phyloP scores from a whole-genome alignment of 2,329 filamentous ascomycete genomes.

The Colletotrichum phormii region DNA sequence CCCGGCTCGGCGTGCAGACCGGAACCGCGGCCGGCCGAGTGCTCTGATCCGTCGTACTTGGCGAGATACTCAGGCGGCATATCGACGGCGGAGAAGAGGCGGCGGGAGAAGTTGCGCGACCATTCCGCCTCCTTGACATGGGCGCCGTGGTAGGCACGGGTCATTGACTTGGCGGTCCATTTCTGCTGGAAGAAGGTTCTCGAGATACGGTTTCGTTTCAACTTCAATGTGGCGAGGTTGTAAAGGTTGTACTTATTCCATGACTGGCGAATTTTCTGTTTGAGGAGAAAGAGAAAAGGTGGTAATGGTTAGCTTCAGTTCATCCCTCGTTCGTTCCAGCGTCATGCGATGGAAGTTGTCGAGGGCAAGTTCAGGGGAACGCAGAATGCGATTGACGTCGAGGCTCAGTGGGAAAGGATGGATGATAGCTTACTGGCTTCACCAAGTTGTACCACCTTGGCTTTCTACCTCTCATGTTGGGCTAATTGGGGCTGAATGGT shows the following conservation, averaged over 20 bases:
- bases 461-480: slow-evolving; percentile 63
- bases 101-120: slow-evolving; percentile 90
- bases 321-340: background rate
- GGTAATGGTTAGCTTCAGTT: slow-evolving; percentile 25
- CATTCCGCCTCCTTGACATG: slow-evolving; percentile 94
- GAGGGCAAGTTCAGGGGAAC: slow-evolving; percentile 1
- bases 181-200: slow-evolving; percentile 97
- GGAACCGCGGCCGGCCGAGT: slow-evolving; percentile 85
- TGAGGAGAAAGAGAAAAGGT: slow-evolving; percentile 25
- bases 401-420: slow-evolving; percentile 8
- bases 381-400: slow-evolving; percentile 9
- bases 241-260: slow-evolving; percentile 99
- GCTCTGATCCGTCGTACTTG: slow-evolving; percentile 81
- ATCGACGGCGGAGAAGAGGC: slow-evolving; percentile 83
- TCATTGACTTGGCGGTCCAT: slow-evolving; percentile 88
- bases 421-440: slow-evolving; percentile 65
- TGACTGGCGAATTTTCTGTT: slow-evolving; percentile 90
- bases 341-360: background rate
- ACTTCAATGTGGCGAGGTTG: slow-evolving; percentile 75
- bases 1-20: slow-evolving; percentile 61
- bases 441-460: slow-evolving; percentile 76
- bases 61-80: slow-evolving; percentile 88
- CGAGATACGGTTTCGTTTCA: slow-evolving; percentile 53
- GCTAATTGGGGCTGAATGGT: slow-evolving; percentile 41
- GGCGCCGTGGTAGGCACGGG: slow-evolving; percentile 93